Conservation (phyloP, 768 basidiomycete species). For the Tylopilus vinaceipallidus region DNA sequence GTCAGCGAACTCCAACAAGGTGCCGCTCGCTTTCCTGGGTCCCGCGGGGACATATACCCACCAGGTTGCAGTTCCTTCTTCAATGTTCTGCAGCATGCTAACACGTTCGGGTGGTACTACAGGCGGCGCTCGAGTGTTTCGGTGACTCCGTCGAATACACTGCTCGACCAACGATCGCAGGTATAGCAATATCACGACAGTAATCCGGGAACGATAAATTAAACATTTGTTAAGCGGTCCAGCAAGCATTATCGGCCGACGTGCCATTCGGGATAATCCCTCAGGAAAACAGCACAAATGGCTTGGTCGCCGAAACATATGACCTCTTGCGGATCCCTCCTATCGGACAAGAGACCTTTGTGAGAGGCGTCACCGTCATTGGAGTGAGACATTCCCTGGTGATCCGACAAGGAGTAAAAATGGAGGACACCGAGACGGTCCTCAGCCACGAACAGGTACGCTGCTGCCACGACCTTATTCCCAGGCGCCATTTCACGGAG, state of each 20-base stretch:
- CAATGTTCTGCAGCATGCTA: conserved; percentile 20
- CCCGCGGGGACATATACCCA: conserved; percentile 74
- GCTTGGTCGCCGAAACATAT: conserved; percentile 73
- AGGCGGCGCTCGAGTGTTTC: conserved; percentile 51
- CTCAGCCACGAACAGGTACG: conserved; percentile 80
- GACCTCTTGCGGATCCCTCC: conserved; percentile 50
- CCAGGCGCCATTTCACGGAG: neutral
- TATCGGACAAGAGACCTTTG: conserved; percentile 43
- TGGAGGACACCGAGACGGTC: conserved; percentile 54
- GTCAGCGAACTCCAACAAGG: conserved; percentile 12
- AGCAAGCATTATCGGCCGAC: conserved; percentile 45
- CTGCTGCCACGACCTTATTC: conserved; percentile 2
- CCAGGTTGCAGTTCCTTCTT: conserved; percentile 39
- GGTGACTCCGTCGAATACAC: conserved; percentile 44
- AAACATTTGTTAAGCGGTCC: conserved; percentile 47
- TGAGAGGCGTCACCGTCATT: conserved; percentile 59
- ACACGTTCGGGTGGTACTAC: neutral
- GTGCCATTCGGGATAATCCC: conserved; percentile 63
- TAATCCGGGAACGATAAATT: no score
- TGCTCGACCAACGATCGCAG: conserved; percentile 39
- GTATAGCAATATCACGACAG: conserved; percentile 17
- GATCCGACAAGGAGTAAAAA: conserved; percentile 53
- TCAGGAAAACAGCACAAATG: conserved; percentile 78
- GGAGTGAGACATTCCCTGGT: conserved; percentile 69
- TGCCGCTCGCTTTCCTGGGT: conserved; percentile 54